Evolutionary conservation across 371 early-diverging fungal species (phyloP).

Genomic region (Paramicrosporidium saccamoebae): DNA sequence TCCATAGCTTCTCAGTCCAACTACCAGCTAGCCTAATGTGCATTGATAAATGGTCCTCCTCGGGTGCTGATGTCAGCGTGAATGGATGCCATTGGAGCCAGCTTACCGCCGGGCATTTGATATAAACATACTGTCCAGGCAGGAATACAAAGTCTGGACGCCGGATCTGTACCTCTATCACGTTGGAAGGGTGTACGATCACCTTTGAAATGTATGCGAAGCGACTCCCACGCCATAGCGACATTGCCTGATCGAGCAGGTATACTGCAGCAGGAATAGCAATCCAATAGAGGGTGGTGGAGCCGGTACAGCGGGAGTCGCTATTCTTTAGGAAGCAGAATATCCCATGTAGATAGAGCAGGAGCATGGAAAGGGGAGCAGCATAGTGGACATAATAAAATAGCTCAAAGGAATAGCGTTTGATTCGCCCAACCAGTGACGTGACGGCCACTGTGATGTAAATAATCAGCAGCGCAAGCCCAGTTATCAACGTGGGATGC

Average conservation of each 20-base stretch:
- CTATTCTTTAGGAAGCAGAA: conserved; percentile 16
- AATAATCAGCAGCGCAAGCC: conserved; percentile 18
- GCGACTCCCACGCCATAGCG: conserved; percentile 11
- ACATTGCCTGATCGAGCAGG: conserved; percentile 15
- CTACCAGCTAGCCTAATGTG: conserved; percentile 46
- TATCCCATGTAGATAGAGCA: conserved; percentile 18
- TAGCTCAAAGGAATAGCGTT: conserved; percentile 17
- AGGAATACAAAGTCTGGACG: conserved; percentile 17
- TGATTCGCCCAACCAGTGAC: conserved; percentile 12
- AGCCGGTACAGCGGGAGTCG: conserved; percentile 6
- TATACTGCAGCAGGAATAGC: conserved; percentile 13
- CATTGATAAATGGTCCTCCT: conserved; percentile 31
- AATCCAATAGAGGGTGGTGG: conserved; percentile 11
- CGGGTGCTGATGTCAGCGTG: conserved; percentile 45
- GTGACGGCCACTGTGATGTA: conserved; percentile 19
- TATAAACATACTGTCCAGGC: conserved; percentile 31
- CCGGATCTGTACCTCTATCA: conserved; percentile 23
- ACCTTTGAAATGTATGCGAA: conserved; percentile 15
- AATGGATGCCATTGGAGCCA: conserved; percentile 44
- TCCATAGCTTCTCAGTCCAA: conserved; percentile 33
- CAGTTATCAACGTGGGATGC: no score
- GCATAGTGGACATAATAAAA: conserved; percentile 41
- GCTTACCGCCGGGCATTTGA: conserved; percentile 22
- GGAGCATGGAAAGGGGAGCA: conserved; percentile 14
- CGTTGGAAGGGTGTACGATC: conserved; percentile 24